Conservation (phyloP, 768 basidiomycete species). For the Leccinum obscurum region DNA sequence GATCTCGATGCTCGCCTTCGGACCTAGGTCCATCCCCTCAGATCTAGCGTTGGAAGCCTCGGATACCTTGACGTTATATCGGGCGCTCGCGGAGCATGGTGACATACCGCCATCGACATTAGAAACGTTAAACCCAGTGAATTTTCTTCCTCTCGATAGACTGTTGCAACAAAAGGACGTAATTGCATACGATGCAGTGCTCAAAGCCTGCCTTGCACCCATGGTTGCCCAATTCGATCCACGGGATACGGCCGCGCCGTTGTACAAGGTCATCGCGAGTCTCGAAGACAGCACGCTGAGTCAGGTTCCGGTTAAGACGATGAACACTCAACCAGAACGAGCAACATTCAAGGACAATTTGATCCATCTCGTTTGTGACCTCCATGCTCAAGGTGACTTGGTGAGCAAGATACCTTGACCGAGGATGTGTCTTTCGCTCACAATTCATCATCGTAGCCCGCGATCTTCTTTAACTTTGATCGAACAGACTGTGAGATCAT, state of each 20-base stretch:
- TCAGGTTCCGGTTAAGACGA: conserved; percentile 16
- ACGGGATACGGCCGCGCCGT: conserved; percentile 31
- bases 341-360: conserved; percentile 43
- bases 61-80: conserved; percentile 56
- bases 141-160: conserved; percentile 42
- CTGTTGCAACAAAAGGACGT: conserved; percentile 61
- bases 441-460: conserved; percentile 44
- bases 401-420: conserved; percentile 40
- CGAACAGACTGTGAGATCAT: conserved; percentile 58
- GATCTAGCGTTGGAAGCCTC: conserved; percentile 64
- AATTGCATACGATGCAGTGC: conserved; percentile 52
- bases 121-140: conserved; percentile 40
- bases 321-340: conserved; percentile 36
- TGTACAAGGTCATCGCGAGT: conserved; percentile 39
- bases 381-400: conserved; percentile 53
- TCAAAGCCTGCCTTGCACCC: conserved; percentile 46
- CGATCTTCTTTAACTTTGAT: conserved; percentile 68
- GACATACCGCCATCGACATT: conserved; percentile 25
- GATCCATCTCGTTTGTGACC: conserved; percentile 54
- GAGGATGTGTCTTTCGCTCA: neutral
- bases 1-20: conserved; percentile 56
- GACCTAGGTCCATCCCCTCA: conserved; percentile 49
- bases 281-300: conserved; percentile 42
- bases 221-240: conserved; percentile 41
- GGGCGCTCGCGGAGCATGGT: conserved; percentile 36